Evolutionary conservation across 1,139 yeast species (phyloP), one percentile per base, ranked within the genome.

Genomic region (Hansenula sp.): DNA sequence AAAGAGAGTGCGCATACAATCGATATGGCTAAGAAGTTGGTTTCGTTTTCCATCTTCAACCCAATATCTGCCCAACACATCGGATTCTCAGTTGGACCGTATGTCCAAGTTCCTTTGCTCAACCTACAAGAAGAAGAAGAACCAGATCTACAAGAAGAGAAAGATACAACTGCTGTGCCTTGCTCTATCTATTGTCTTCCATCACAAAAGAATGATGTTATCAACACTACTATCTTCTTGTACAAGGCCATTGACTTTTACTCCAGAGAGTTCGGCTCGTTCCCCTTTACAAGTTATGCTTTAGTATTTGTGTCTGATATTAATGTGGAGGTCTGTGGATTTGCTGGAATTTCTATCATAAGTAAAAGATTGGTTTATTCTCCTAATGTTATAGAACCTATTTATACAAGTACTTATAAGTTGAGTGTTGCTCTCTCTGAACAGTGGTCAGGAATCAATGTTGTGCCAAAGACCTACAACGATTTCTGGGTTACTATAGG

Each of bases 41-140:
- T 85, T 2, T 74, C 85, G 6, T 91, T 91, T 73, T 87, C 88
- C 33, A 74, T 93, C 21, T 84, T 82, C 58, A 86, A 84, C 45
- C 96, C 99, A 0, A 86, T 90, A 0, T 83, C 96, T 41, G 90
- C 99, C 0, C 97, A 91, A 53, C 97, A 91, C 63, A 74, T 94
- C n/a, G 98, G 98, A 0, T 93, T 96, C 84, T 91, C 96, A 0
- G 77, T 89, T 2, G 99, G 99, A 0, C 84, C 96, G 5, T 94
- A 93, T 63, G 81, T 81, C 71, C 79, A 17, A 76, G 71, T 40
- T 53, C 74, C 48, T 55, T 59, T 51, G 46, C 53, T 54, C 47
- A 59, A 57, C 40, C 33, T 59, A 12, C 60, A 61, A 19, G 77
- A 71, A 7, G 74, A 66, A 24, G 72, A 68, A 15, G 76, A 71